Conservation (phyloP, 1,284 basidiomycete genomes). For the Moesziomyces antarcticus region DNA sequence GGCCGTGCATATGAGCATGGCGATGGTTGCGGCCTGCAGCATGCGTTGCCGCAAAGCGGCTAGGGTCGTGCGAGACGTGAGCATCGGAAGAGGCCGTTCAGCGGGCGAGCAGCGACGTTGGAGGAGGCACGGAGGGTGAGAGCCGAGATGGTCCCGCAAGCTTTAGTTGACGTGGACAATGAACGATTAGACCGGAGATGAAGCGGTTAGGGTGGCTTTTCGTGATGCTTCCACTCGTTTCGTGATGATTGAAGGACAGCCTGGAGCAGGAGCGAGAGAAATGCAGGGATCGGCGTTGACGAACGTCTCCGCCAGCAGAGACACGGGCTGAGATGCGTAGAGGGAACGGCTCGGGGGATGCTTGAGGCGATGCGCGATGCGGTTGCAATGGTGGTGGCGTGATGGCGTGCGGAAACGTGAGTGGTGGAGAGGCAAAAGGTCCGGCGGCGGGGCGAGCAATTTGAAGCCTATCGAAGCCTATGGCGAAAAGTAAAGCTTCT, state of each 20-base stretch:
- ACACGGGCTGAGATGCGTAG: background rate
- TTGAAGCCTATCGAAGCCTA: no score
- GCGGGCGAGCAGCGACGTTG: no score
- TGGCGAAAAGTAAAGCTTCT: no score
- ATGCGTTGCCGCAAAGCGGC: conserved; percentile 22
- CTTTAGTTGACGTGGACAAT: no score
- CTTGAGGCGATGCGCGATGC: background rate
- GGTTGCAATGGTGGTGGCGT: background rate
- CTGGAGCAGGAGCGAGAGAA: background rate
- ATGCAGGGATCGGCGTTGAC: background rate
- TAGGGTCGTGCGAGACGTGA: background rate
- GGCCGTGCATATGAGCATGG: conserved; percentile 25
- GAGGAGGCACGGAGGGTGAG: no score
- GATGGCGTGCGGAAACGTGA: no score
- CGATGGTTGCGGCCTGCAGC: conserved; percentile 19
- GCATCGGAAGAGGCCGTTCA: conserved; percentile 3
- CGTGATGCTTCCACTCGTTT: background rate
- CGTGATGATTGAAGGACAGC: no score
- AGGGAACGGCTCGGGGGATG: background rate
- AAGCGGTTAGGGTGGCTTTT: background rate
- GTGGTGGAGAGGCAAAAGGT: no score
- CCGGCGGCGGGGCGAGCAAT: no score
- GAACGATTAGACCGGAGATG: no score
- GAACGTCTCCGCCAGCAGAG: conserved; percentile 30
- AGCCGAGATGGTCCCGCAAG: no score